phyloP scores from a whole-genome alignment of 768 basidiomycete species.

The Suillus decipiens region DNA sequence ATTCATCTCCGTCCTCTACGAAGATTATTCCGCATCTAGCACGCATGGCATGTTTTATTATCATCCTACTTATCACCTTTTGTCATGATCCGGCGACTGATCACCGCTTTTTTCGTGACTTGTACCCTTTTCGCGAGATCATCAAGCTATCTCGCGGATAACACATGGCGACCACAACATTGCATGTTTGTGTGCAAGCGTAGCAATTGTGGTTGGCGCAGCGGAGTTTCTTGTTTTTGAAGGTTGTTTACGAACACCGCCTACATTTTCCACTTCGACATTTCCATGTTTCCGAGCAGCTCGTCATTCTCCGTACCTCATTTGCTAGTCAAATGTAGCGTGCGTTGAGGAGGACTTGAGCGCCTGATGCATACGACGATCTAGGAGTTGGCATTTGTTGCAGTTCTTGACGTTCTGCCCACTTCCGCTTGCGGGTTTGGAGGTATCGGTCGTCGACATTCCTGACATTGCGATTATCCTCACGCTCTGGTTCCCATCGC shows the following conservation, averaged over 20 bases:
- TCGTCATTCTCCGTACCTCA: slow-evolving; percentile 27
- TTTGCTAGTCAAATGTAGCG: slow-evolving; percentile 40
- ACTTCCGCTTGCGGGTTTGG: slow-evolving; percentile 31
- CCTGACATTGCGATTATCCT: slow-evolving; percentile 28
- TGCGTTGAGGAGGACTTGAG: slow-evolving; percentile 27
- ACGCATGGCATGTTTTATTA: slow-evolving; percentile 42
- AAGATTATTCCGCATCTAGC: slow-evolving; percentile 23
- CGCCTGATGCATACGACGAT: slow-evolving; percentile 19
- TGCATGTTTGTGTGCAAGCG: slow-evolving; percentile 34
- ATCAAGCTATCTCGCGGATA: slow-evolving; percentile 30
- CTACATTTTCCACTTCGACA: slow-evolving; percentile 20
- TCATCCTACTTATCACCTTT: slow-evolving; percentile 41
- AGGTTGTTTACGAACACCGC: slow-evolving; percentile 26
- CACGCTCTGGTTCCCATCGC: slow-evolving; percentile 25
- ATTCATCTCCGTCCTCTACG: slow-evolving; percentile 25
- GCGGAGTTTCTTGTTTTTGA: slow-evolving; percentile 29
- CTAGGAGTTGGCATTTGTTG: slow-evolving; percentile 14
- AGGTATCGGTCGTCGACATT: slow-evolving; percentile 15
- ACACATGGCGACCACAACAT: slow-evolving; percentile 28
- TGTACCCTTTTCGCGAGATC: slow-evolving; percentile 23
- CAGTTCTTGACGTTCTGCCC: slow-evolving; percentile 13
- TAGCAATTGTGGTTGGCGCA: slow-evolving; percentile 26
- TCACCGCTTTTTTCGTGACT: slow-evolving; percentile 42
- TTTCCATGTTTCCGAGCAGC: slow-evolving; percentile 19
- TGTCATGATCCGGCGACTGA: slow-evolving; percentile 42